Base-by-base conservation (phyloP, 768 basidiomycete genomes). In the Lactarius vividus region DNA sequence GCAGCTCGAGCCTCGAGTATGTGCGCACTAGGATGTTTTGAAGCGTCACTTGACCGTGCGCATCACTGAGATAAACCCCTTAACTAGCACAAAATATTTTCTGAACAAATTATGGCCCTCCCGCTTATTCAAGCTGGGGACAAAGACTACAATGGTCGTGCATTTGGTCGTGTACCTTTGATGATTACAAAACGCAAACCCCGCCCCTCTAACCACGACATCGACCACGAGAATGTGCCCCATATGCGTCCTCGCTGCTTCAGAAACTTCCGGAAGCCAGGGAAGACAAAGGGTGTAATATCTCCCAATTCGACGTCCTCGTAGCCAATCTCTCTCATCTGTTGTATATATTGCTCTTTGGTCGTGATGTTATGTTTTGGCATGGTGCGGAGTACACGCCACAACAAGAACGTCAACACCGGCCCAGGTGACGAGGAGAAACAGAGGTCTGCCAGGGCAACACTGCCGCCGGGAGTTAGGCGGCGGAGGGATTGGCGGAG, bases 361-460 rank as follows among this genome's bases (percentile, higher is more conserved):
- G 84, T 81, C 35, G 85, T 71, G 60, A 82, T 73, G 67, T 89
- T 89, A 31, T 76, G 73, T 52, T 69, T 69, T 0, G 84, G 85
- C 76, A 88, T 81, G 23, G 68, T 57, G 4, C 54, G 62, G 15
- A 72, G 57, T 40, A 70, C 81, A 59, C 42, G 74, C 68, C 35
- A 83, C 69, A n/a, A 80, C 18, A 26, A 69, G 73, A 46, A 74
- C 76, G 35, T 79, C 71, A 64, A 23, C 59, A 35, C 1, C 29
- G 42, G 16, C 44, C 59, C 11, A 37, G 55, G 65, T 26, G 62
- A n/a, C 4, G 20, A 29, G 20, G 78, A 74, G 69, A 88, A 84
- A 69, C 83, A 84, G 46, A 89, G 83, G 70, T 89, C 88, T 3
- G 84, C 86, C 1, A 88, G 79, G 9, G 84, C 85, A 58, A 89